Evolutionary conservation across 192 early-diverging fungal species (phyloP), one percentile per base, ranked within the genome.

Genomic region (Allomyces javanicus): DNA sequence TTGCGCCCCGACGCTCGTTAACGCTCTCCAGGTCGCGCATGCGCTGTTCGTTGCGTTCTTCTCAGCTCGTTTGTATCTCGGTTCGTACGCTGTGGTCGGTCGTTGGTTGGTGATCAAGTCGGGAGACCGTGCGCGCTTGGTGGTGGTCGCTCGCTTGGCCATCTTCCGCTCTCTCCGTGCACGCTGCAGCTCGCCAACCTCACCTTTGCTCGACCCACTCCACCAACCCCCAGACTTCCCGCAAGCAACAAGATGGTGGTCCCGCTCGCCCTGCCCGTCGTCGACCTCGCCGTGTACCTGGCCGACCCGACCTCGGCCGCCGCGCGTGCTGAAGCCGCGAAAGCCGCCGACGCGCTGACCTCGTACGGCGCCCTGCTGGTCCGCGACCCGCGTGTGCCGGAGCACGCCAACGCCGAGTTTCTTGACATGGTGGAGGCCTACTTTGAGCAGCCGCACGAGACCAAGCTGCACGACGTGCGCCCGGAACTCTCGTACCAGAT

Each of bases 381-480:
- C 65, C 77, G 76, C 63, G 85, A 88, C 72, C 83, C 86, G n/a
- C 78, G 85, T 61, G 85, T 86, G 55, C 74, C 72, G 64, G 80
- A 81, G 68, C 67, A 44, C 24, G 68, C 77, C 61, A 78, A 76
- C 72, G 22, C 64, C n/a, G 61, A 63, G 14, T 85, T 81, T 70
- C 66, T 80, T 12, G 80, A 88, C 75, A 74, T 81, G 67, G 73
- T 88, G 70, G 86, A 88, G 69, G 85, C 81, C 68, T 88, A 88
- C 72, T 88, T 83, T 70, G 72, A 68, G 61, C 86, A 88, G 71
- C 73, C 76, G 10, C 65, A 67, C 27, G 83, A 84, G 45, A 75
- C 70, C 68, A 86, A 86, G 74, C 68, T 84, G 64, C 70, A 72
- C 64, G 86, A 88, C 75, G 76, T 74, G 17, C 77, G 83, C 24